Base-by-base conservation (phyloP, 805 yeast genomes). In the Yamadazyma nakazawae region DNA sequence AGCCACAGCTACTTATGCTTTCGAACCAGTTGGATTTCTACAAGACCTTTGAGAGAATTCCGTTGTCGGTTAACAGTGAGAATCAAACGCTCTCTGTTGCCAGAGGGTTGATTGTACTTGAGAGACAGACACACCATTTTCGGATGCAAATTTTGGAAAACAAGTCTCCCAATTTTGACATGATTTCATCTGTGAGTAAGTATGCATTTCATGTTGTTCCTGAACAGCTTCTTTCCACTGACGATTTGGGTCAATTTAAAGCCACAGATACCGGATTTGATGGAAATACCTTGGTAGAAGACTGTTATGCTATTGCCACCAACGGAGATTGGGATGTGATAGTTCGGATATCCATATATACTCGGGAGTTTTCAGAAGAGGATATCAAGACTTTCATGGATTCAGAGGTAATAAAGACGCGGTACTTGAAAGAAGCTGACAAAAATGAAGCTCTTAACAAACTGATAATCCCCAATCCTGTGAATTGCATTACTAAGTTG, bases 401-500 rank as follows among this genome's bases (percentile, higher is more conserved):
- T 28, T 64, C 67, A 3, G 76, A 69, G 1, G 70, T 70, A 13
- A 84, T 89, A 38, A 70, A 68, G 40, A 58, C 64, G 6, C 70
- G 96, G 54, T 80, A 78, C 51, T 60, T 66, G 12, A 64, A 68
- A 4, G 72, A 70, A 0, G 60, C 64, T 17, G 56, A 54, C 21
- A 52, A 46, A 52, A 53, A 68, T 63, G 52, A 61, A 4, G 53
- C 53, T 60, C 65, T 63, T 19, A 59, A 67, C 0, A 51, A 61
- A 0, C 67, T 62, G 10, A 51, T 62, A 1, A 54, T 63, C 1
- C 91, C 95, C 0, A 65, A 79, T 2, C 76, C 82, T 2, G 60
- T 76, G 0, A 78, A 75, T 37, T 84, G 95, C 54, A 67, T 85
- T 18, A 68, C 70, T 41, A 84, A 88, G 0, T 57, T 88, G 14